These are phyloP conservation scores for Auxenochlorella pyrenoidosa DNA, from an alignment of 139 green algal species.

Conservation along the genomic window DNA sequence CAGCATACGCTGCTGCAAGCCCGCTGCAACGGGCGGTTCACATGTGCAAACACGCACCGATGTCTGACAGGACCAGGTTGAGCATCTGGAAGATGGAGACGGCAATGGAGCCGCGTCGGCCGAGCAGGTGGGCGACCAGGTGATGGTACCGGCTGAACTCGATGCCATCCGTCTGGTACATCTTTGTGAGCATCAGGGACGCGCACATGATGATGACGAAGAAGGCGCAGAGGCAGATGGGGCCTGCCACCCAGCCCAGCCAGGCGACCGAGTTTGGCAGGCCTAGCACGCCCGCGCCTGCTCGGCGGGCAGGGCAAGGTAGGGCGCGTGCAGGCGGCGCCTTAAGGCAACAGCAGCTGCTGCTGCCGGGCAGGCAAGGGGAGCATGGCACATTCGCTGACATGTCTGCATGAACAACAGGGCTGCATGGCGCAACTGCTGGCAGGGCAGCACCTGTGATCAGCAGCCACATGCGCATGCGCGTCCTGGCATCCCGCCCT, in stretches of 20 bases:
- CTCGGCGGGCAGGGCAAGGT: not conserved
- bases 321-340: not conserved
- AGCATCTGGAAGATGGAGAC: conserved; percentile 52
- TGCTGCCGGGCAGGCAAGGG: too few relatives aligned
- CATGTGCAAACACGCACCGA: conserved; percentile 49
- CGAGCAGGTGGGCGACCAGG: conserved; percentile 30
- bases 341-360: not conserved
- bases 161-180: conserved; percentile 44
- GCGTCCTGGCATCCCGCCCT: not conserved
- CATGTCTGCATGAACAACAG: too few relatives aligned
- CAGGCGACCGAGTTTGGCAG: conserved; percentile 39
- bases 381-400: too few relatives aligned
- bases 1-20: not conserved
- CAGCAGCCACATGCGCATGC: not conserved
- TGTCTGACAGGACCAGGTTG: conserved; percentile 56
- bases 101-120: conserved; percentile 1
- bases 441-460: too few relatives aligned
- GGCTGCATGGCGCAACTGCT: too few relatives aligned
- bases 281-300: conserved; percentile 34
- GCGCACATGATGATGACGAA: conserved; percentile 46
- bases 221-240: conserved; percentile 49
- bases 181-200: conserved; percentile 45
- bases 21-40: not conserved
- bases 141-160: not conserved
- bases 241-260: conserved; percentile 43